Evolutionary conservation across 441 rosid species (phyloP).

Genomic region (Cnidoscolus chayamansa): DNA sequence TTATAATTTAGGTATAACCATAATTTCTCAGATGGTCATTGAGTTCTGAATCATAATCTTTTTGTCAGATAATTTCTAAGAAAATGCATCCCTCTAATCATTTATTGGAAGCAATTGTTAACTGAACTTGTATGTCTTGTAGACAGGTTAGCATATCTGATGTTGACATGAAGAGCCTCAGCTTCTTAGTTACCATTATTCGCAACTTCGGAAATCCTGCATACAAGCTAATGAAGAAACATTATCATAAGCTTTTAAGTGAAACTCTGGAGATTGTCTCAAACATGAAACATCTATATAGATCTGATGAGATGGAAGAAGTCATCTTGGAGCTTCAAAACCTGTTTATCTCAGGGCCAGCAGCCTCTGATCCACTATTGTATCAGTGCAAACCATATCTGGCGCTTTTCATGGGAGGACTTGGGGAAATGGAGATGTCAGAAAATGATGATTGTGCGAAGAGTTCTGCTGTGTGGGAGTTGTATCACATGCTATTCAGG

Average conservation of each 20-base stretch:
- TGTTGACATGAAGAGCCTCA: conserved; percentile 57
- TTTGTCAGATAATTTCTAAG: conserved; percentile 2
- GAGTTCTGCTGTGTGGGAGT: conserved; percentile 64
- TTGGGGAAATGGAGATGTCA: conserved; percentile 53
- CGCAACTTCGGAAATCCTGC: conserved; percentile 35
- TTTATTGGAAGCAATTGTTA: conserved; percentile 18
- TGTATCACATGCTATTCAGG: conserved; percentile 68
- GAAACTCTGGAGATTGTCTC: conserved; percentile 53
- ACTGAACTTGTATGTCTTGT: conserved; percentile 27
- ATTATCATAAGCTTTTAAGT: conserved; percentile 47
- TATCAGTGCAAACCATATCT: conserved; percentile 56
- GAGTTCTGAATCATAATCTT: background rate
- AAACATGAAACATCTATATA: conserved; percentile 46
- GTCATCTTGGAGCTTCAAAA: conserved; percentile 61
- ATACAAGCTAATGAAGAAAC: conserved; percentile 32
- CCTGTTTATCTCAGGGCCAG: conserved; percentile 50
- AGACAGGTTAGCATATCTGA: conserved; percentile 59
- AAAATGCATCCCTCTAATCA: background rate
- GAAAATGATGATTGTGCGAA: conserved; percentile 62
- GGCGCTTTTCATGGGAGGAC: conserved; percentile 69
- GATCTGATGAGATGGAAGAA: conserved; percentile 55
- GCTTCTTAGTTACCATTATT: conserved; percentile 44
- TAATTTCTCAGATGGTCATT: background rate
- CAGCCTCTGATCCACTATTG: conserved; percentile 36
- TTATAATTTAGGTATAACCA: background rate